Percentiles rank a stretch among this genome's conserved stretches.
Evolutionary conservation across 2,329 filamentous ascomycete genomes (phyloP).

Genomic region (Neofusicoccum parvum): DNA sequence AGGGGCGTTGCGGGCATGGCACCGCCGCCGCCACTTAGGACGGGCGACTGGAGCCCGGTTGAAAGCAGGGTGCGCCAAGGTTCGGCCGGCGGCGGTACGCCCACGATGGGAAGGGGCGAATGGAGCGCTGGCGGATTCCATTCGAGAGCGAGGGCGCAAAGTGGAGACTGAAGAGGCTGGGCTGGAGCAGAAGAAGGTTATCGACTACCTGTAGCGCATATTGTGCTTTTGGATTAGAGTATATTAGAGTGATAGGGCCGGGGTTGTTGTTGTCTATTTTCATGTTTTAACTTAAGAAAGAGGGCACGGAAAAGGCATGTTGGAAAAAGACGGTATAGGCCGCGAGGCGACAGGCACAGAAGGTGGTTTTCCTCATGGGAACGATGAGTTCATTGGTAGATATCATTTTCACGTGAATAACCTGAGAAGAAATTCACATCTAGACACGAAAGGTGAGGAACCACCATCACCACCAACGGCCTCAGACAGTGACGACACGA

Average conservation of each 20-base stretch:
- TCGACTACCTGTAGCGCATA: background rate
- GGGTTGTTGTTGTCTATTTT: background rate
- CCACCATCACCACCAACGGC: too few species aligned
- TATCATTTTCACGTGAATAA: too few species aligned
- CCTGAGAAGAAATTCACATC: too few species aligned
- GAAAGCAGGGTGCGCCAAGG: slow-evolving; percentile 1
- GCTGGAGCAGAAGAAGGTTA: background rate
- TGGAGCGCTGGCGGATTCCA: slow-evolving; percentile 13
- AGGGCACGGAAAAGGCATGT: background rate
- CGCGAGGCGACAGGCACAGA: background rate
- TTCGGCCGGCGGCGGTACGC: slow-evolving; percentile 1
- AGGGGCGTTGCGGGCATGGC: background rate
- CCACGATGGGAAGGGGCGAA: slow-evolving; percentile 9
- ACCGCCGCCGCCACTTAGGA: slow-evolving; percentile 6
- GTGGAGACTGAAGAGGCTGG: background rate
- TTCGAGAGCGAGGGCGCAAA: slow-evolving; percentile 9
- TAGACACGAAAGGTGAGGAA: too few species aligned
- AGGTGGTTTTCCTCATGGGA: too few species aligned
- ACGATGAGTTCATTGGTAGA: background rate
- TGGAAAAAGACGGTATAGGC: background rate
- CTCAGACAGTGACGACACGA: too few species aligned
- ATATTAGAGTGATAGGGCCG: too few species aligned
- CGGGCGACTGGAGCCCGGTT: slow-evolving; percentile 9
- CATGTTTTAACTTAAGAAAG: background rate
- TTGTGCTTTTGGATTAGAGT: background rate